Evolutionary conservation across 129 eudicot species (phyloP).

Genomic region (Calendula officinalis): DNA sequence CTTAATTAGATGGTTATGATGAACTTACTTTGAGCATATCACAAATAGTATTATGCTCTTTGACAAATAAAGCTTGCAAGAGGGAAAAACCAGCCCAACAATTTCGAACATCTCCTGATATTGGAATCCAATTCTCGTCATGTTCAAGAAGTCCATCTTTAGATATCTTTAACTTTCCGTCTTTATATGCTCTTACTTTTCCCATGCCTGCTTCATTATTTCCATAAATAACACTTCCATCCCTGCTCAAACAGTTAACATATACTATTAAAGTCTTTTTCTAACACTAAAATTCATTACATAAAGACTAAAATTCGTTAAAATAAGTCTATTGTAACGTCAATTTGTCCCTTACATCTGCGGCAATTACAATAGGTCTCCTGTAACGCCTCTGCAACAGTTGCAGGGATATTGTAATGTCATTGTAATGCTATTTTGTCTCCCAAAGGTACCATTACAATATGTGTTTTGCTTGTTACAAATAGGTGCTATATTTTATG

Average conservation of each 20-base stretch:
- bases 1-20: conserved; percentile 1
- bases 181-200: conserved; percentile 45
- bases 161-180: conserved; percentile 44
- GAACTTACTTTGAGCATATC: conserved; percentile 52
- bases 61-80: conserved; percentile 58
- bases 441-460: no score
- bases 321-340: no score
- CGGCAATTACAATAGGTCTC: no score
- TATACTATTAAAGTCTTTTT: no score
- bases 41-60: conserved; percentile 51
- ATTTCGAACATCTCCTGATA: conserved; percentile 55
- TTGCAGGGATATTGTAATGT: no score
- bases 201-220: conserved; percentile 50
- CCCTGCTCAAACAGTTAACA: conserved; percentile 33
- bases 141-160: conserved; percentile 56
- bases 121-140: conserved; percentile 47
- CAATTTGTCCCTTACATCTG: no score
- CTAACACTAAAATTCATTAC: no score
- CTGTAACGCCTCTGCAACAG: no score
- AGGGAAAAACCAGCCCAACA: conserved; percentile 65
- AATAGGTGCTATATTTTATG: no score
- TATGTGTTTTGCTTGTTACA: no score
- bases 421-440: no score
- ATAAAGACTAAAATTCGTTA: no score
- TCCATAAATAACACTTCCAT: conserved; percentile 62